Evolutionary conservation across 768 basidiomycete species (phyloP), one percentile per base, ranked within the genome.

Genomic region (Boletellus ananas): DNA sequence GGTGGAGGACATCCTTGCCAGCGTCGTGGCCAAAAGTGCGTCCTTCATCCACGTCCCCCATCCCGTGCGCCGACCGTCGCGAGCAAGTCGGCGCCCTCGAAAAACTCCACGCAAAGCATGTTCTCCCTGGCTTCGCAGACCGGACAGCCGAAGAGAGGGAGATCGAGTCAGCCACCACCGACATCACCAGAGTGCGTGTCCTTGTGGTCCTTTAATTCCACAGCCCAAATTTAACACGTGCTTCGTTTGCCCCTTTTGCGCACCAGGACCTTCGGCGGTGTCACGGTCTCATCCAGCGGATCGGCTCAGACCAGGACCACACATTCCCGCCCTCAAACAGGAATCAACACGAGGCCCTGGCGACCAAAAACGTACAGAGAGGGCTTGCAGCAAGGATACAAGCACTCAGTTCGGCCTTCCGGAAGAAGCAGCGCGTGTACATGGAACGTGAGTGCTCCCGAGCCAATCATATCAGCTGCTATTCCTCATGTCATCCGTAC

Each of bases 391-490:
- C 90, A 34, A 93, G 93, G 68, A 83, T 97, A 12, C 96, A 98
- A 72, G 91, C 93, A 59, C 76, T 94, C 45, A 94, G 92, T 60
- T 87, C 86, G 18, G 76, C 84, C 12, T 97, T 99, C 66, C 82
- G 96, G 55, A 97, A 96, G 77, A 98, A 95, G 74, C 96, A 99
- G 71, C 85, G 92, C 52, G 89, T 95, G 29, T 98, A 97, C 70
- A 89, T 99, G 89, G 89, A 96, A 72, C 94, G 96, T 95, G 66
- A 71, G 94, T 79, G 23, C 36, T 51, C 45, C 33, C 34, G 37
- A 42, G 43, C 47, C 40, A 17, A 27, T 31, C 42, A n/a, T 20
- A 17, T 50, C 38, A 4, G 23, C 6, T 6, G 17, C 14, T 14
- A 9, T 23, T 16, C 23, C 58, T 61, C 55, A 53, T 29, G 29